A percentile compares a stretch with the other conserved stretches of the same genome.
These are phyloP conservation scores for Coccomyxa subellipsoidea DNA, from an alignment of 163 green algal genomes.

Conservation along the genomic window DNA sequence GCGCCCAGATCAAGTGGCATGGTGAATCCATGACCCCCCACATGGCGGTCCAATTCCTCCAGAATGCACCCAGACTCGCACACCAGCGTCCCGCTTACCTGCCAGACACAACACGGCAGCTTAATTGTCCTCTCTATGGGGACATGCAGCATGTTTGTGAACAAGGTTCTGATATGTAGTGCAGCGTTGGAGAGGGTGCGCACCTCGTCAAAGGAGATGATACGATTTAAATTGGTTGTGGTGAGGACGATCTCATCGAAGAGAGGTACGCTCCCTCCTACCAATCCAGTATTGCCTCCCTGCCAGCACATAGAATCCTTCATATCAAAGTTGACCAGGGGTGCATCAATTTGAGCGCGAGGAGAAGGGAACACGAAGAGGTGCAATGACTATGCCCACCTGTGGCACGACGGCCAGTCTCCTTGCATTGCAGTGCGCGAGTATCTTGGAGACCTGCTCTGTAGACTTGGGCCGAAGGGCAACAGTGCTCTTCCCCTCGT, in stretches of 20 bases:
- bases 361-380: too few relatives aligned
- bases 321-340: too few relatives aligned
- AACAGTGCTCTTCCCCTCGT: constrained; percentile 58
- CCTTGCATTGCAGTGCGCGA: constrained; percentile 72
- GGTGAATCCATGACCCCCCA: constrained; percentile 55
- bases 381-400: too few relatives aligned
- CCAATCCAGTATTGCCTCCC: constrained; percentile 94
- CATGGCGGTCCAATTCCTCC: constrained; percentile 72
- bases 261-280: constrained; percentile 68
- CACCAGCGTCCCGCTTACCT: constrained; percentile 75
- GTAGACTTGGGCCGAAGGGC: constrained; percentile 70
- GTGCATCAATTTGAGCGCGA: too few relatives aligned
- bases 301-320: constrained; percentile 30
- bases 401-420: constrained; percentile 86
- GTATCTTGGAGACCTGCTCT: constrained; percentile 64
- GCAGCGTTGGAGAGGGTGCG: too few relatives aligned
- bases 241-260: constrained; percentile 80
- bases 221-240: constrained; percentile 65
- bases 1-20: constrained; percentile 94
- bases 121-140: too few relatives aligned
- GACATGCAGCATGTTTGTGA: too few relatives aligned
- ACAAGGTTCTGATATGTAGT: too few relatives aligned
- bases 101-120: constrained; percentile 22
- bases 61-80: constrained; percentile 86
- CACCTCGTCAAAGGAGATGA: constrained; percentile 41